phyloP scores from a whole-genome alignment of 2,329 filamentous ascomycete species.

The Colletotrichum sublineola region DNA sequence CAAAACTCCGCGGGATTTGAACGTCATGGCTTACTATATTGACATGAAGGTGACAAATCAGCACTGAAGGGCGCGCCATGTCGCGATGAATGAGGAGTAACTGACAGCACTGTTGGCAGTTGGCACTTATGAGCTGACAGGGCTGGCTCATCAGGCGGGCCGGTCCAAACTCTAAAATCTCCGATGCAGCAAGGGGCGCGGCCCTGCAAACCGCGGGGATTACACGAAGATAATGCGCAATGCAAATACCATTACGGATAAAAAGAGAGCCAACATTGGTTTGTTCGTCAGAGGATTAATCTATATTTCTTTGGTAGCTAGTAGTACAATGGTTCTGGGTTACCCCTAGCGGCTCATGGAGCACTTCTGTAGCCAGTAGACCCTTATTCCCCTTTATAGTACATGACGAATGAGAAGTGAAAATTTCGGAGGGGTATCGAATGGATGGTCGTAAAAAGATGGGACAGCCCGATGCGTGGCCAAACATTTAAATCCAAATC shows the following conservation, averaged over 20 bases:
- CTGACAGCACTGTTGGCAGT: neutral
- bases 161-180: constrained; percentile 14
- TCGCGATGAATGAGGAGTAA: constrained; percentile 1
- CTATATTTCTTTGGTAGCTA: neutral
- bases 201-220: neutral
- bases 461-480: constrained; percentile 16
- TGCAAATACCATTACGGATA: neutral
- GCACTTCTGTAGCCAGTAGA: constrained; percentile 12
- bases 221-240: neutral
- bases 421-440: constrained; percentile 38
- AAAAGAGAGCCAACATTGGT: neutral
- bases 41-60: constrained; percentile 37
- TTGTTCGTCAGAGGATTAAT: neutral
- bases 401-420: constrained; percentile 38
- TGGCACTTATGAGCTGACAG: neutral
- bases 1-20: neutral
- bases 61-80: constrained; percentile 28
- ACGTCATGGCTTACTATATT: neutral
- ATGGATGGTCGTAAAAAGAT: constrained; percentile 33
- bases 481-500: constrained; percentile 11
- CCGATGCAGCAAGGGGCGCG: constrained; percentile 9
- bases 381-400: constrained; percentile 25
- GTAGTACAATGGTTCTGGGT: constrained; percentile 9
- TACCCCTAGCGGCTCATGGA: constrained; percentile 6
- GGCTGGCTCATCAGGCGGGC: neutral